Base-by-base conservation (phyloP, 2,329 filamentous ascomycete species). In the Nemania serpens region DNA sequence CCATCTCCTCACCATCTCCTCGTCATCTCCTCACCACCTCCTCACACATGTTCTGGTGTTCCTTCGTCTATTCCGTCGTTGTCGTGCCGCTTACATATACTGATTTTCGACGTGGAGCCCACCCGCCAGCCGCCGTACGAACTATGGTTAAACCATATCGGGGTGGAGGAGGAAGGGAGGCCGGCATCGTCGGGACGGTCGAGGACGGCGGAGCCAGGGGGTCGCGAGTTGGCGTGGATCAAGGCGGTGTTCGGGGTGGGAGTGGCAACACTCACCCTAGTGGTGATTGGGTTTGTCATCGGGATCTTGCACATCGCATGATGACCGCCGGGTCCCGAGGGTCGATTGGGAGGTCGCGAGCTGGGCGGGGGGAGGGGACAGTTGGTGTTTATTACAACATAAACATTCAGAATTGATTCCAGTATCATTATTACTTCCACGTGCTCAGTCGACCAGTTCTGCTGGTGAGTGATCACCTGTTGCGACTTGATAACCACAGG, bases 281-380 rank as follows among this genome's bases (percentile, higher is more conserved):
- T 39, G 48, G 17, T 18, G 33, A 5, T 20, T 49, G 46, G 15
- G 46, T 15, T 49, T 36, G 46, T 2, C 46, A 1, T 36, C 46
- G 13, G 34, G 48, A 9, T 50, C 13, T 25, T n/a, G 17, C 20
- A 18, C n/a, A 18, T 20, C n/a, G 12, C 42, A 18, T 9, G 15
- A 41, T 17, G n/a, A 42, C 11, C 17, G 36, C 4, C 11, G 4
- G 36, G 11, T 17, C 12, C 2, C 9, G 20, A 11, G 36, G 48
- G 48, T 39, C 34, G 34, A 39, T 20, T 17, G 48, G 48, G 48
- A 39, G 48, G 48, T 50, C 48, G 33, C 18, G 48, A 50, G 48
- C 48, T 39, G 48, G 48, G 48, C 48, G 48, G 36, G 48, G 48
- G 33, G 42, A 20, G 34, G 48, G 48, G 48, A 39, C 48, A 50